A percentile compares a stretch with the other conserved stretches of the same genome.
Conservation (phyloP, 331 rosid species). For the Quercus lobata region DNA sequence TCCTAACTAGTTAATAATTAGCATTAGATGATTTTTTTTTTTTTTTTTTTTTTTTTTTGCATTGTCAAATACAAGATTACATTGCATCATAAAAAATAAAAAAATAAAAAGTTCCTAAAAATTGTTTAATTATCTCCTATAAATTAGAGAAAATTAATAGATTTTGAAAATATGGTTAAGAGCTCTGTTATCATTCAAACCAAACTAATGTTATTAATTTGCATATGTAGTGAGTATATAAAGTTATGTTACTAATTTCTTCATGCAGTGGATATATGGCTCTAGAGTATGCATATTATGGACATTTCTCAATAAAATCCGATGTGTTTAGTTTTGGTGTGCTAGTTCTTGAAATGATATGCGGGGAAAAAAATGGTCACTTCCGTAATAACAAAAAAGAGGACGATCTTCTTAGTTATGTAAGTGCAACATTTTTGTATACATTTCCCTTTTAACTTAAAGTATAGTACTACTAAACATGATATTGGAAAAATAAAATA, state of each 20-base stretch:
- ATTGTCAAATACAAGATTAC: not conserved
- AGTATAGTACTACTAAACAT: too few species aligned
- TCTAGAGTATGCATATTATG: conserved; percentile 34
- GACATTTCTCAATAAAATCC: conserved; percentile 30
- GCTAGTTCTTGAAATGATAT: conserved; percentile 39
- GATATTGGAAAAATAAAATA: too few species aligned
- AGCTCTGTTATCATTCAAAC: not conserved
- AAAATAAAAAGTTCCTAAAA: not conserved
- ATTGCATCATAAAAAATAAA: not conserved
- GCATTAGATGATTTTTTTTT: not conserved
- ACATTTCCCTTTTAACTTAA: not conserved
- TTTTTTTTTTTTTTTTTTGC: not conserved
- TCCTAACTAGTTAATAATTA: not conserved
- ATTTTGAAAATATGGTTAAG: not conserved
- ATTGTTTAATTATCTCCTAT: not conserved
- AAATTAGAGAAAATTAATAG: not conserved
- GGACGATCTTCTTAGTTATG: conserved; percentile 28
- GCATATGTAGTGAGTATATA: too few species aligned
- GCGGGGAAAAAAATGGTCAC: conserved; percentile 21
- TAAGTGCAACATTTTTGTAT: conserved; percentile 15
- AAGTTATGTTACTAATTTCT: not conserved
- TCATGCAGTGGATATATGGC: conserved; percentile 46
- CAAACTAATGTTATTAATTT: not conserved
- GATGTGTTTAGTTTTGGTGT: conserved; percentile 59
- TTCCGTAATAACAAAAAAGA: not conserved